Base-by-base conservation (phyloP, 2,329 filamentous ascomycete genomes). In the Xylaria sp. region DNA sequence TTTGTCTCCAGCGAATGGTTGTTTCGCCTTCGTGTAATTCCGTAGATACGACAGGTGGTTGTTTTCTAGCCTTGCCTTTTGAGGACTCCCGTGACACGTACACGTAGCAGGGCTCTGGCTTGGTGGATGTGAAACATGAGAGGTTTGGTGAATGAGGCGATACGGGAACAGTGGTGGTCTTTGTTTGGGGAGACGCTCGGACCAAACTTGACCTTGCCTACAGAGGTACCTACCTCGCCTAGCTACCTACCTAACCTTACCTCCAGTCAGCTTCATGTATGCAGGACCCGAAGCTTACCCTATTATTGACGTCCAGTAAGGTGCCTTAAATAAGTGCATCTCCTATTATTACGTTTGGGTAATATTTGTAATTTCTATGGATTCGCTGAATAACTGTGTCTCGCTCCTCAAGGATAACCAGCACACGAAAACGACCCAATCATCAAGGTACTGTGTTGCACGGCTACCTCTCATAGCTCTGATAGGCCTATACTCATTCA, bases 1-100 rank as follows among this genome's bases (percentile, higher is more conserved):
- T 67, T 49, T 59, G 59, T 33, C 38, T 31, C 44, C 5, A 26
- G 46, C 9, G 26, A 36, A 23, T 59, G 38, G 20, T 26, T 59
- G 20, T 13, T 42, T 28, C 9, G n/a, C 53, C 42, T 53, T 53
- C 9, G 23, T 36, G 11, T 4, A 17, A 7, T 46, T 13, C 13
- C 26, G 40, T 40, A 33, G 46, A 23, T 59, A 38, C 20, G 20
- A 38, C 17, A 11, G 26, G 53, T n/a, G 51, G 36, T 42, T 20
- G 23, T 46, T 46, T 15, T 48, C 23, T 10, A 59, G 54, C 48
- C 65, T 59, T 48, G 65, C 40, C 7, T 28, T 33, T 7, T 7
- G 9, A 33, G 7, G 17, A 42, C 42, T 33, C 53, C 57, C 26
- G 59, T 40, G 28, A 38, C 28, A 60, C 40, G 40, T 56, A 20